phyloP scores from a whole-genome alignment of 345 rosid genomes.

The Heritiera littoralis region DNA sequence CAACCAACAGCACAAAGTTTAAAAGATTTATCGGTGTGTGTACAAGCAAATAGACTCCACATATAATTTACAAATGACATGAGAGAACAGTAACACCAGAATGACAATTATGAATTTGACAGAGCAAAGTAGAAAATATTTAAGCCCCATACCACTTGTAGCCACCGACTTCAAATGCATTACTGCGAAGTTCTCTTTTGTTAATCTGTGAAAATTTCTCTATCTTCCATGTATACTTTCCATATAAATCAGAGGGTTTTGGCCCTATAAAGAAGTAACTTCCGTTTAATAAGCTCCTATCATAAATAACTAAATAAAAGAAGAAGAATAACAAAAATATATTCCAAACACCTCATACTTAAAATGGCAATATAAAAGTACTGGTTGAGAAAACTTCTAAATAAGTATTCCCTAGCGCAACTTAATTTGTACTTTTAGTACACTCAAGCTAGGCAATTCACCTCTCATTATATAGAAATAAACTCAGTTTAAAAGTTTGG shows the following conservation, averaged over 20 bases:
- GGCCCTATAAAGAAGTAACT: slow-evolving; percentile 49
- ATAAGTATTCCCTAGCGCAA: background rate
- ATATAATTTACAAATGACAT: background rate
- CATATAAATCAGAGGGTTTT: slow-evolving; percentile 74
- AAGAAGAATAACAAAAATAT: background rate
- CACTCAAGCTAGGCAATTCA: background rate
- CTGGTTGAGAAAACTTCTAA: background rate
- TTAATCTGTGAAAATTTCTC: slow-evolving; percentile 80
- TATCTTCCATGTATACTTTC: slow-evolving; percentile 88
- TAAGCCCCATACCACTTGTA: slow-evolving; percentile 72
- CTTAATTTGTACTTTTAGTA: background rate
- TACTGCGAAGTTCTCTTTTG: slow-evolving; percentile 79
- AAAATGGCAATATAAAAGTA: slow-evolving; percentile 3
- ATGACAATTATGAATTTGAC: background rate
- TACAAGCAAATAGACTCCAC: background rate
- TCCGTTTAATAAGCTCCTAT: slow-evolving; percentile 22
- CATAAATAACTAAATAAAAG: background rate
- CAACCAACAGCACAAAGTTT: background rate
- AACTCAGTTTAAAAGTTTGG: slow-evolving; percentile 22
- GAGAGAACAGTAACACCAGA: background rate
- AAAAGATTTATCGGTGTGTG: background rate
- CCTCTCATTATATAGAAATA: slow-evolving; percentile 25
- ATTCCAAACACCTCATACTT: background rate
- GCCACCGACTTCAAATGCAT: slow-evolving; percentile 84
- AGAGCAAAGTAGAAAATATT: slow-evolving; percentile 14